Base-by-base conservation (phyloP, 306 rosid genomes). In the Parietaria judaica region DNA sequence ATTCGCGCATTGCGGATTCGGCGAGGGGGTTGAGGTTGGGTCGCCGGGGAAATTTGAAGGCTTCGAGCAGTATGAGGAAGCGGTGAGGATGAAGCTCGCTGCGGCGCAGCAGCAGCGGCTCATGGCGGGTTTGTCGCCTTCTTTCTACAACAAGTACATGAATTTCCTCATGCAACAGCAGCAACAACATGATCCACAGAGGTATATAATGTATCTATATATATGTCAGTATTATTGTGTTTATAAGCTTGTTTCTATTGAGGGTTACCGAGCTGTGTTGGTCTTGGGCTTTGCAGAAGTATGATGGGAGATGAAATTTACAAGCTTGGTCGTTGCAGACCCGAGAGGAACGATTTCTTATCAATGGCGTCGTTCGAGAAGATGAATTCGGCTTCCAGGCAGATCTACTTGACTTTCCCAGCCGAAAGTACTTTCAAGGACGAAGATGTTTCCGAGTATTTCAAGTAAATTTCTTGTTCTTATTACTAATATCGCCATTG, bases 371-470 rank as follows among this genome's bases (percentile, higher is more conserved):
- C 89, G 0, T 79, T 74, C 0, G 98, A 88, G 11, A 92, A 84
- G 66, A 68, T 78, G 31, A 88, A 84, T 73, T 85, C 96, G 1
- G 96, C 98, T 1, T 85, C 98, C 6, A 81, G 96, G 60, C 98
- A 92, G 82, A 92, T 92, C 67, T 92, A 92, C 69, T 70, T 92
- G 65, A 92, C 98, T 8, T 92, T 92, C 68, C 98, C 98, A 35
- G 98, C 98, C 2, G 98, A 92, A 70, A 92, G 98, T 79, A 85
- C 92, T 11, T 92, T 92, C 72, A 92, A 84, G 64, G 98, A 92
- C 65, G 98, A 92, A 68, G 96, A 91, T 60, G 98, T 91, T 77
- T 91, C 98, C 0, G 98, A 88, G 56, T 91, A 91, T 74, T 91
- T 91, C 73, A 88, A 94, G 98, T 91, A 78, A 67, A 63, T 51